Evolutionary conservation across 78 protist genomes (phyloP), one percentile per base, ranked within the genome.

Genomic region (Dictyostelium brefeldianum): DNA sequence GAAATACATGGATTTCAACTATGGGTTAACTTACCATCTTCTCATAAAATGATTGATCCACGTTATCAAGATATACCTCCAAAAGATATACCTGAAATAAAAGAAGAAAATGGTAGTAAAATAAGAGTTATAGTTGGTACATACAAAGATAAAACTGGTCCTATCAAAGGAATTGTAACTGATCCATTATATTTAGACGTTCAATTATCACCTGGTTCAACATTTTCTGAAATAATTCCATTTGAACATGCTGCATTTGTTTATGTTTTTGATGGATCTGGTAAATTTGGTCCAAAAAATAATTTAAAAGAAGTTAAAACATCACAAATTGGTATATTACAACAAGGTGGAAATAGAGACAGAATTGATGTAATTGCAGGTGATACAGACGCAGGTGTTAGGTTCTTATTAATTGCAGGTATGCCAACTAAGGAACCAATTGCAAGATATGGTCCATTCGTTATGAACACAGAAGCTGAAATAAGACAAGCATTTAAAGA

Each of bases 381-480:
- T 43, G 69, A 64, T 27, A 12, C 73, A 11, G 70, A 62, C 31
- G 84, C 46, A 29, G 97, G 83, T 27, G 46, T 70, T 20, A 31
- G 95, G 15, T 89, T 89, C 70, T 36, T 96, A 65, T 50, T 95
- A 14, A 56, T 91, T 5, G 96, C 93, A 1, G 95, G 95, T 1
- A 14, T 14, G 62, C 97, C 97, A 25, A 43, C 92, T 4, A 46
- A 78, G 14, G 97, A 96, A 91, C 96, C 96, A 36, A 50, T 97
- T 12, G 97, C 95, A 8, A 64, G 81, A 54, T 74, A 80, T 41
- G 98, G 98, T 6, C 98, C 98, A 3, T 96, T 97, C 25, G 98
- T 97, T 54, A 97, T 97, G 98, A 97, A 97, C 95, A 96, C 98
- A 36, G 78, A 89, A 69, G 89, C 56, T 27, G 98, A 97, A 95